Evolutionary conservation across 2,329 filamentous ascomycete genomes (phyloP), one percentile per base, ranked within the genome.

Genomic region (Talaromyces sp.): DNA sequence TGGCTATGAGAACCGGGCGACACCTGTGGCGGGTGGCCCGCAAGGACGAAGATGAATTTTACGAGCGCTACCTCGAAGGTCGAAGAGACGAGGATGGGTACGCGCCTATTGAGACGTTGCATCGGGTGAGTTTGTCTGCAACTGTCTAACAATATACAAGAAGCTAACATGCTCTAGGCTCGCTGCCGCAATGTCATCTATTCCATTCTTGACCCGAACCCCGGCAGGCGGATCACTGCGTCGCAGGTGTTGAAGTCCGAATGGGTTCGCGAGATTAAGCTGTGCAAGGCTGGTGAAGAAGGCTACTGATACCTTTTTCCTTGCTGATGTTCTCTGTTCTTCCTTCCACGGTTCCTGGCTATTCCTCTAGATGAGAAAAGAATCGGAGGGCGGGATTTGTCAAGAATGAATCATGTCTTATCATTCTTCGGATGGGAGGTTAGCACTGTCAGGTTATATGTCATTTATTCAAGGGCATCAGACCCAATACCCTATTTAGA

Each of bases 151-250:
- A 14, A 27, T 14, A n/a, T 26, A 46, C 53, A 49, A 50, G 26
- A 35, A 4, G 51, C 60, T 59, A 61, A 59, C 61, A 65, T 66
- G 26, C 41, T 46, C 51, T 64, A 98, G 93, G 93, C 93, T 67
- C 91, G 93, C 69, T 99, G 95, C 78, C 90, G 95, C 64, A 99
- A 99, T 70, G 95, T 99, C 70, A 97, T 99, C 73, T 99, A 99
- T 79, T 98, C 93, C 24, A 96, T 99, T 65, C 84, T 99, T 52
- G 95, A 99, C 72, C 95, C 95, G 31, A 97, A 96, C 73, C 92
- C 95, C 27, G 86, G 86, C 60, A 89, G 95, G 65, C 91, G 95
- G 68, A 93, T 99, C 73, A 97, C 92, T 31, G 93, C 95, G 61
- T 93, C 93, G 46, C 95, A 99, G 78, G 91, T 98, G 60, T 86